Conservation (phyloP, 768 basidiomycete species). For the Phaeolepiota aurea region DNA sequence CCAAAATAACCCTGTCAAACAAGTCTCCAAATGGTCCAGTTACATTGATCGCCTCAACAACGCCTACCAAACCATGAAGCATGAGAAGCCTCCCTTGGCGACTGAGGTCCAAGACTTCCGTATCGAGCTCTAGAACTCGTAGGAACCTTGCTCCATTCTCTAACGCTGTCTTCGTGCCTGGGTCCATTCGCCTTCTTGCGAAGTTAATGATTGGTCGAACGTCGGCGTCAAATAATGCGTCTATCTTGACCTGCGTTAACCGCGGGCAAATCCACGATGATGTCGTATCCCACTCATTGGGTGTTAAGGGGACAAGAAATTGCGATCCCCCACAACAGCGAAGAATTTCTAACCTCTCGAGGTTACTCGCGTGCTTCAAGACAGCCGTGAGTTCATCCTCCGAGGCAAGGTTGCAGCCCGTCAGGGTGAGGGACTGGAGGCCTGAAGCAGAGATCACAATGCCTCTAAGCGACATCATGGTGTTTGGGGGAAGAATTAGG, state of each 20-base stretch:
- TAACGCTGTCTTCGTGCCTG: neutral
- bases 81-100: too few relatives aligned
- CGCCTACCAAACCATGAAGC: too few relatives aligned
- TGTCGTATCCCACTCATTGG: constrained; percentile 4
- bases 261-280: too few relatives aligned
- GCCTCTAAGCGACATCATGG: neutral
- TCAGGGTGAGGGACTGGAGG: neutral
- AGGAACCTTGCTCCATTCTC: neutral
- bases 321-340: neutral
- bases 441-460: neutral
- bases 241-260: too few relatives aligned
- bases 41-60: too few relatives aligned
- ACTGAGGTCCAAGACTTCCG: too few relatives aligned
- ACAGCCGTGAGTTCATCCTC: neutral
- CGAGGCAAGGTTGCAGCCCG: constrained; percentile 1
- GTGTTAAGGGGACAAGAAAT: neutral
- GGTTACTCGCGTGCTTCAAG: neutral
- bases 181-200: constrained; percentile 7
- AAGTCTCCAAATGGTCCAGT: too few relatives aligned
- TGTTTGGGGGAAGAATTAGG: too few relatives aligned
- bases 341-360: constrained; percentile 3
- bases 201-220: constrained; percentile 9
- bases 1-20: too few relatives aligned
- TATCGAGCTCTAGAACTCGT: constrained; percentile 7
- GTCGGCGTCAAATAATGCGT: too few relatives aligned